Conservation (phyloP, 768 basidiomycete genomes). For the Suillus occidentalis region DNA sequence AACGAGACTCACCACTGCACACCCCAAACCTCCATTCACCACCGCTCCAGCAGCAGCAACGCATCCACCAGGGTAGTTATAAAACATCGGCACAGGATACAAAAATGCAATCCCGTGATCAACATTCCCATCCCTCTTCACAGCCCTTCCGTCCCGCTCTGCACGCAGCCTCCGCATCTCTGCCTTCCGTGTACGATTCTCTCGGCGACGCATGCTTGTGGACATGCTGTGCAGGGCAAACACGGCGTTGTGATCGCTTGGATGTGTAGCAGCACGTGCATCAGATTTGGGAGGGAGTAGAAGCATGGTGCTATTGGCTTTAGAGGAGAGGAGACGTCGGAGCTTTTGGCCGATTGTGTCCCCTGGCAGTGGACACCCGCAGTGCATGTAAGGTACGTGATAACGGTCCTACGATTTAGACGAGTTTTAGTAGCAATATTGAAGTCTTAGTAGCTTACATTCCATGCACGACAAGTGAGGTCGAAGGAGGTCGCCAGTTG, state of each 20-base stretch:
- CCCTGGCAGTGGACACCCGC: slow-evolving; percentile 55
- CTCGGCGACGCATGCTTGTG: slow-evolving; percentile 21
- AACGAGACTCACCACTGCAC: slow-evolving; percentile 5
- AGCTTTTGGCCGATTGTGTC: slow-evolving; percentile 48
- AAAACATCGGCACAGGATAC: slow-evolving; percentile 38
- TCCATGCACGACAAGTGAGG: slow-evolving; percentile 49
- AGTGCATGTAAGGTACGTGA: slow-evolving; percentile 52
- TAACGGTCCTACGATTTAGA: slow-evolving; percentile 41
- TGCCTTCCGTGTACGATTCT: slow-evolving; percentile 25
- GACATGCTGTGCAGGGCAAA: slow-evolving; percentile 32
- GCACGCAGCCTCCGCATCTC: slow-evolving; percentile 28
- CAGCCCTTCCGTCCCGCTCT: slow-evolving; percentile 18
- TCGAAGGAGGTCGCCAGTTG: slow-evolving; percentile 48
- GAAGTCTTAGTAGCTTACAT: slow-evolving; percentile 27
- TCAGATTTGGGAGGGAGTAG: slow-evolving; percentile 35
- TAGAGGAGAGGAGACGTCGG: slow-evolving; percentile 23
- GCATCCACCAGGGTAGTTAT: slow-evolving; percentile 19
- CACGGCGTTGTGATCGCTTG: slow-evolving; percentile 54
- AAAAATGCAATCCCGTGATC: slow-evolving; percentile 39
- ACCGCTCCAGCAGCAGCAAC: slow-evolving; percentile 11
- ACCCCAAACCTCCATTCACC: slow-evolving; percentile 2
- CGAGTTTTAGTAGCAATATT: not conserved
- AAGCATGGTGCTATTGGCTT: slow-evolving; percentile 11
- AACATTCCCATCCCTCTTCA: slow-evolving; percentile 4
- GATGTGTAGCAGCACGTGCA: slow-evolving; percentile 45